Conservation (phyloP, 2,329 filamentous ascomycete species). For the Colletotrichum salicis region DNA sequence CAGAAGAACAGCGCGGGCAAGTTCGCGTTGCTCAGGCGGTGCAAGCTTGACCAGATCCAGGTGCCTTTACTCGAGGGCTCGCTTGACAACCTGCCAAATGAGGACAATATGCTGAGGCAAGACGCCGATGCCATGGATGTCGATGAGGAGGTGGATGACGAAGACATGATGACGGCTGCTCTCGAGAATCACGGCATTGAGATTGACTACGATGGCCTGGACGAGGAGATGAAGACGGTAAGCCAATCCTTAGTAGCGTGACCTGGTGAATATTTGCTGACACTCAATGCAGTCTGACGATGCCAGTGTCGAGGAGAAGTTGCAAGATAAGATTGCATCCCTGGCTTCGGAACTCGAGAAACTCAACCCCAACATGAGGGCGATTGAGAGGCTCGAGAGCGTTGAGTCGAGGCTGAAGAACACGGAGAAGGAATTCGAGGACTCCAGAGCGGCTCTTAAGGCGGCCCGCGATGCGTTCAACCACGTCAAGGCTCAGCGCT, state of each 20-base stretch:
- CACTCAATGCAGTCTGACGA: constrained; percentile 67
- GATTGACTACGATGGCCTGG: constrained; percentile 83
- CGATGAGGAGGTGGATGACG: constrained; percentile 74
- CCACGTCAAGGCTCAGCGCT: constrained; percentile 81
- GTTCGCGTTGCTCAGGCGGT: constrained; percentile 85
- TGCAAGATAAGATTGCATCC: constrained; percentile 80
- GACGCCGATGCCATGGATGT: constrained; percentile 94
- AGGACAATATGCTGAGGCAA: constrained; percentile 79
- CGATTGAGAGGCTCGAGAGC: constrained; percentile 87
- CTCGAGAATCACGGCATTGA: constrained; percentile 93
- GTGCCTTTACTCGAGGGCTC: constrained; percentile 82
- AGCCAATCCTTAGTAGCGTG: constrained; percentile 44
- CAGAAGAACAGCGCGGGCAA: constrained; percentile 86
- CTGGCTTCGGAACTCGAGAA: constrained; percentile 87
- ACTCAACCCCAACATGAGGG: constrained; percentile 96
- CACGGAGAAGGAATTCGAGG: constrained; percentile 90
- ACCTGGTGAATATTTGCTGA: constrained; percentile 41
- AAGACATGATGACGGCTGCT: constrained; percentile 69
- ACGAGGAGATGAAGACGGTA: constrained; percentile 84
- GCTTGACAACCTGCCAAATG: constrained; percentile 86
- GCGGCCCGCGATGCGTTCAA: constrained; percentile 86
- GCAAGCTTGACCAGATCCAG: constrained; percentile 92
- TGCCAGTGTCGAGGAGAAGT: constrained; percentile 75
- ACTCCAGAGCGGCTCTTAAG: constrained; percentile 79
- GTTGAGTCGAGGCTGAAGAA: constrained; percentile 85